A percentile compares a stretch with the other conserved stretches of the same genome.
These are phyloP conservation scores for Fistulinella cinereoalba DNA, from an alignment of 1,284 basidiomycete species.

Conservation along the genomic window DNA sequence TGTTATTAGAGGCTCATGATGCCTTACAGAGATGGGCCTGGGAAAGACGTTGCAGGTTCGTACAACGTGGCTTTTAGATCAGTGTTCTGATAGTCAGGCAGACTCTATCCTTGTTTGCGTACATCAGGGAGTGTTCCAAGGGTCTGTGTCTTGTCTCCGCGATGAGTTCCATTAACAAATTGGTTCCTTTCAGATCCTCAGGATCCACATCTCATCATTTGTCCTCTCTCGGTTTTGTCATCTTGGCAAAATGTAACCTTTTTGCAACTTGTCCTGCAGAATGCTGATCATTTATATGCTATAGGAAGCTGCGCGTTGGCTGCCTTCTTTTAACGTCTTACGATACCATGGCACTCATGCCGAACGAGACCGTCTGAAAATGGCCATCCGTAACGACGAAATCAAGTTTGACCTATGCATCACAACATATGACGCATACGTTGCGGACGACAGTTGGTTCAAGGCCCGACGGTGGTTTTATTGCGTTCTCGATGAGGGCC, in stretches of 20 bases:
- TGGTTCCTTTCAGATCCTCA: slow-evolving; percentile 26
- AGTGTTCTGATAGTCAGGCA: slow-evolving; percentile 21
- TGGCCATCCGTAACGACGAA: slow-evolving; percentile 31
- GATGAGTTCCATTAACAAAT: too few relatives aligned
- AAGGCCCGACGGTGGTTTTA: slow-evolving; percentile 55
- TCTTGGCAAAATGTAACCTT: slow-evolving; percentile 48
- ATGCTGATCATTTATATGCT: slow-evolving; percentile 1
- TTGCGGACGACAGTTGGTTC: slow-evolving; percentile 52
- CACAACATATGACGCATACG: slow-evolving; percentile 58
- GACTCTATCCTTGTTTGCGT: slow-evolving; percentile 59
- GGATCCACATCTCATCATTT: slow-evolving; percentile 58
- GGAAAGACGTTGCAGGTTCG: slow-evolving; percentile 62
- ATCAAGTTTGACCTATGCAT: slow-evolving; percentile 46
- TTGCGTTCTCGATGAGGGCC: slow-evolving; percentile 60
- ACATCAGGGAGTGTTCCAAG: slow-evolving; percentile 45
- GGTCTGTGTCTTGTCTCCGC: slow-evolving; percentile 32
- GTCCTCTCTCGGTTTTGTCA: slow-evolving; percentile 59
- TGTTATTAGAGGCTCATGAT: slow-evolving; percentile 8
- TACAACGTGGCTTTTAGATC: not conserved
- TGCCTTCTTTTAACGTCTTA: slow-evolving; percentile 46
- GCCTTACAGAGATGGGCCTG: slow-evolving; percentile 50
- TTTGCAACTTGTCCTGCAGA: not conserved
- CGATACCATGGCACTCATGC: slow-evolving; percentile 49
- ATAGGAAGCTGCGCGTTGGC: slow-evolving; percentile 54
- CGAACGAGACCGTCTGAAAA: slow-evolving; percentile 51